Conservation (phyloP, 768 basidiomycete genomes). For the Lentinula edodes region DNA sequence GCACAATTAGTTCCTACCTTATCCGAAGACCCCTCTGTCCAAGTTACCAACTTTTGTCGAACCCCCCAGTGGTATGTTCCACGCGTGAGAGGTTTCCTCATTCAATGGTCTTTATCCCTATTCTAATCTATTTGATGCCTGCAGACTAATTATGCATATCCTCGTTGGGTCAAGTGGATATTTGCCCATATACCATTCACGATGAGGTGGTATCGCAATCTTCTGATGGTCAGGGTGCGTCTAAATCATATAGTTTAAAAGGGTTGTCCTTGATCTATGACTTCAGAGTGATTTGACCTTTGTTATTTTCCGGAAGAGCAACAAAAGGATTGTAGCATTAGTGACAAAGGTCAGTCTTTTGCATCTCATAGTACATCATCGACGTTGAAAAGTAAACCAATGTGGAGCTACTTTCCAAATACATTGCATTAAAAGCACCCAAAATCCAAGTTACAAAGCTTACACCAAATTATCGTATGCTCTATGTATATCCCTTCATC, state of each 20-base stretch:
- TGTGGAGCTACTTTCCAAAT: slow-evolving; percentile 32
- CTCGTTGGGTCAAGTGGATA: slow-evolving; percentile 40
- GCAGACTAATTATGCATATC: slow-evolving; percentile 37
- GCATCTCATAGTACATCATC: slow-evolving; percentile 1
- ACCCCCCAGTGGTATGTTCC: slow-evolving; percentile 55
- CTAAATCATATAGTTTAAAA: not conserved
- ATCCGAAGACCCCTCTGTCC: slow-evolving; percentile 39
- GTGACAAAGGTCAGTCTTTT: slow-evolving; percentile 23
- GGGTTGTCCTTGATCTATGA: not conserved
- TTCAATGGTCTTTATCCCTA: not conserved
- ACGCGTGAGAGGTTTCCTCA: slow-evolving; percentile 31
- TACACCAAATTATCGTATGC: slow-evolving; percentile 48
- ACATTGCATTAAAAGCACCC: slow-evolving; percentile 45
- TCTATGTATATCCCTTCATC: not conserved
- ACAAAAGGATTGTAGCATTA: slow-evolving; percentile 23
- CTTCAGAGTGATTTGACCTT: slow-evolving; percentile 31
- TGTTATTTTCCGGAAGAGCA: slow-evolving; percentile 36
- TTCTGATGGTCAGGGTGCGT: slow-evolving; percentile 42
- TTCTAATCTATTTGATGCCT: not conserved
- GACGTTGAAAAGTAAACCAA: not conserved
- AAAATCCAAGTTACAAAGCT: slow-evolving; percentile 40
- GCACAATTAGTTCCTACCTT: slow-evolving; percentile 58
- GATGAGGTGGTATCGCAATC: slow-evolving; percentile 42
- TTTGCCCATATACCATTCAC: slow-evolving; percentile 49
- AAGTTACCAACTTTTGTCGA: slow-evolving; percentile 54